Percentiles rank a stretch among this genome's conserved stretches.
Conservation (phyloP, 176 grass and related monocot species). For the Oryza glumipatula region DNA sequence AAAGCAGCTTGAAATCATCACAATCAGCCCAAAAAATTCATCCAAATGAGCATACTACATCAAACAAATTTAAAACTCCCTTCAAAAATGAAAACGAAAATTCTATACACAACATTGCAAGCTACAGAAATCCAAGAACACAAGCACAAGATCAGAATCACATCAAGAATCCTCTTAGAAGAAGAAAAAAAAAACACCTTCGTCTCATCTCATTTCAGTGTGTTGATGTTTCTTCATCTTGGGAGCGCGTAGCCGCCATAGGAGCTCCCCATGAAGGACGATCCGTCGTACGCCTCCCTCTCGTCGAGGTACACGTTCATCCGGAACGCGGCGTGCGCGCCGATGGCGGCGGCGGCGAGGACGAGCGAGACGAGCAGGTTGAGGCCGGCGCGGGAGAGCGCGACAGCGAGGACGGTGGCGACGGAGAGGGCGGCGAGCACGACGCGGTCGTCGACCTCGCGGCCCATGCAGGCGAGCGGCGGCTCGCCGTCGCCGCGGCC, state of each 20-base stretch:
- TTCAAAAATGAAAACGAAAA: not conserved
- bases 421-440: slow-evolving; percentile 65
- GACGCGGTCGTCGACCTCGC: slow-evolving; percentile 70
- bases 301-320: slow-evolving; percentile 79
- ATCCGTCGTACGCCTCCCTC: slow-evolving; percentile 56
- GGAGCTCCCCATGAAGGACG: slow-evolving; percentile 52
- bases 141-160: slow-evolving; percentile 1
- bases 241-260: slow-evolving; percentile 53
- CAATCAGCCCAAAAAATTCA: not conserved
- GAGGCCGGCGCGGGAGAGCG: slow-evolving; percentile 76
- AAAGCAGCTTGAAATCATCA: slow-evolving; percentile 11
- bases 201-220: too few species aligned
- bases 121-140: slow-evolving; percentile 26
- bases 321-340: slow-evolving; percentile 71
- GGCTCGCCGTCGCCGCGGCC: slow-evolving; percentile 57
- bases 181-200: not conserved
- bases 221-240: not conserved
- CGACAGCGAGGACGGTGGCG: slow-evolving; percentile 65
- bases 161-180: not conserved
- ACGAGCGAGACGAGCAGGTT: slow-evolving; percentile 81
- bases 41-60: not conserved
- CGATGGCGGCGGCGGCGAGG: slow-evolving; percentile 53
- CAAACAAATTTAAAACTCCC: not conserved
- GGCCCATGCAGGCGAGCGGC: slow-evolving; percentile 58
- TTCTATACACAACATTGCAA: slow-evolving; percentile 19